Percentiles rank a stretch among this genome's conserved stretches.
These are phyloP conservation scores for Earliella scabrosa DNA, from an alignment of 1,284 basidiomycete species.

Conservation along the genomic window DNA sequence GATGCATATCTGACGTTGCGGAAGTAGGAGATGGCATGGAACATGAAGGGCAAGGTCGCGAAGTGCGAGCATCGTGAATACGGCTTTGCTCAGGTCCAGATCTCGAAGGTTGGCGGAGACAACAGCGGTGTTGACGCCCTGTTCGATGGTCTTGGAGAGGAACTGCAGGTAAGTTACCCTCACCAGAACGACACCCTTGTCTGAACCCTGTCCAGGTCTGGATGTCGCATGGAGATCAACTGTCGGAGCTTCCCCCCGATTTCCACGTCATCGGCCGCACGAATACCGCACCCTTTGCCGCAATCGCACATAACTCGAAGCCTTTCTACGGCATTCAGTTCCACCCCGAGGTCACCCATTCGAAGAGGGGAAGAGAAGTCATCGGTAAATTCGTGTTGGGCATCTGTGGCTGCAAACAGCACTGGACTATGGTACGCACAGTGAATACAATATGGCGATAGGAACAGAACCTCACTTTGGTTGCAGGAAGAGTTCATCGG, in stretches of 20 bases:
- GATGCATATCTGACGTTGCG: background rate
- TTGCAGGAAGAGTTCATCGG: conserved; percentile 94
- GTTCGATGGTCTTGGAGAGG: conserved; percentile 84
- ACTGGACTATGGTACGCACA: conserved; percentile 95
- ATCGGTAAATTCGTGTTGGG: conserved; percentile 87
- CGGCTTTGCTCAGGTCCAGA: conserved; percentile 85
- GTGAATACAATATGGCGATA: conserved; percentile 1
- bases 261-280: conserved; percentile 94
- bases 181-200: background rate
- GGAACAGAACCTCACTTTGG: conserved; percentile 1
- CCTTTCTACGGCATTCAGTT: conserved; percentile 98
- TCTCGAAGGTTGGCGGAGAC: conserved; percentile 68
- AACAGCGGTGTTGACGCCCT: conserved; percentile 70
- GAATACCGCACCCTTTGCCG: conserved; percentile 89
- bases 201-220: conserved; percentile 69
- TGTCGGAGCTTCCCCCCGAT: conserved; percentile 79
- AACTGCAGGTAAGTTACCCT: conserved; percentile 72
- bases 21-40: conserved; percentile 90
- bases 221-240: conserved; percentile 99
- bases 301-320: conserved; percentile 90
- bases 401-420: conserved; percentile 82
- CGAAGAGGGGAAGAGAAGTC: conserved; percentile 88
- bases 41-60: conserved; percentile 85
- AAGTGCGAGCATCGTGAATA: conserved; percentile 95
- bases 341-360: conserved; percentile 99